phyloP scores from a whole-genome alignment of 306 rosid species.

The Cyclanthera cordifolia region DNA sequence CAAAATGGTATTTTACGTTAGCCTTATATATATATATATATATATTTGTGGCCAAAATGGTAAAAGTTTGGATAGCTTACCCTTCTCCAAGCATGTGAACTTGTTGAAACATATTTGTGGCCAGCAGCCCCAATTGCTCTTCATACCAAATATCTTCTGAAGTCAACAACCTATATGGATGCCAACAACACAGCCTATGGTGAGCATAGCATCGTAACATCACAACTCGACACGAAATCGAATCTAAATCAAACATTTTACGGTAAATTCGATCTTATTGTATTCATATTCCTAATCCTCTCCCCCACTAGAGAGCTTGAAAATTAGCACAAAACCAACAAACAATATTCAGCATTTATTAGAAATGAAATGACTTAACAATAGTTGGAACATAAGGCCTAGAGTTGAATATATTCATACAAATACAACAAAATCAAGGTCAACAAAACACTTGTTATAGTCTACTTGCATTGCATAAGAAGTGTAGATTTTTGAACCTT shows the following conservation, averaged over 20 bases:
- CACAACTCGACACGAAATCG: neutral
- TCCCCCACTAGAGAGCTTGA: neutral
- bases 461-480: neutral
- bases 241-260: neutral
- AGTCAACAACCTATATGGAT: conserved; percentile 53
- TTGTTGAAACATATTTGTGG: conserved; percentile 38
- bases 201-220: neutral
- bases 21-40: too few species aligned
- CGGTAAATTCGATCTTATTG: neutral
- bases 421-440: neutral
- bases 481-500: neutral
- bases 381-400: neutral
- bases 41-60: too few species aligned
- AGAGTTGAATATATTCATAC: neutral
- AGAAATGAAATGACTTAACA: neutral
- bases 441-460: neutral
- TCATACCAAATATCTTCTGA: conserved; percentile 55
- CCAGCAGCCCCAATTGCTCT: conserved; percentile 36
- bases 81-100: conserved; percentile 70
- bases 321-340: neutral
- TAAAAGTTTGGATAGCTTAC: conserved; percentile 24
- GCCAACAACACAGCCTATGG: neutral
- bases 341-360: neutral
- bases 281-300: neutral
- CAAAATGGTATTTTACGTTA: too few species aligned